phyloP scores from a whole-genome alignment of 257 asterid species.

The Fraxinus anomala region DNA sequence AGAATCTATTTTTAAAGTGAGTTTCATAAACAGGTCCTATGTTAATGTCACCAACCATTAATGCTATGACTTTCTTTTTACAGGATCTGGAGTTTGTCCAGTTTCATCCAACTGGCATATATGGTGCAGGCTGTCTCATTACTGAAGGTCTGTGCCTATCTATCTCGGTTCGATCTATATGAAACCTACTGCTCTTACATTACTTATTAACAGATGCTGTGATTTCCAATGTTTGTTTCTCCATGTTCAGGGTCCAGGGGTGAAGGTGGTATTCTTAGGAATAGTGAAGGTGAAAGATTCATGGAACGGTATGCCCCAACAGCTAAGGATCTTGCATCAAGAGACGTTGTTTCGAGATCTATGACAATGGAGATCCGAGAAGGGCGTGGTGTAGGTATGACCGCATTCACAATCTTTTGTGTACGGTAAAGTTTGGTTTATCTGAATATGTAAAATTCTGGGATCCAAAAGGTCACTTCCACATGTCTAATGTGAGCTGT shows the following conservation, averaged over 20 bases:
- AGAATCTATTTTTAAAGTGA: neutral
- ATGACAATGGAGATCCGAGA: slow-evolving; percentile 99
- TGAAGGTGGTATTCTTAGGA: slow-evolving; percentile 98
- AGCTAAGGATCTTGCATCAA: slow-evolving; percentile 98
- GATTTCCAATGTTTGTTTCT: neutral
- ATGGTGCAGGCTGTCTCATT: slow-evolving; percentile 98
- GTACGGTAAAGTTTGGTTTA: slow-evolving; percentile 17
- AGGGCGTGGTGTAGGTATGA: slow-evolving; percentile 98
- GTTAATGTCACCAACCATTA: slow-evolving; percentile 19
- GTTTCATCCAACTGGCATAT: slow-evolving; percentile 97
- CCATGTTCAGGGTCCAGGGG: slow-evolving; percentile 84
- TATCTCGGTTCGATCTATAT: slow-evolving; percentile 4
- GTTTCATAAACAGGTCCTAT: neutral
- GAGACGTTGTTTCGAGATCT: slow-evolving; percentile 97
- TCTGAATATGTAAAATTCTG: neutral
- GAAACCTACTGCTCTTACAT: slow-evolving; percentile 7
- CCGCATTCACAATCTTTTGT: neutral
- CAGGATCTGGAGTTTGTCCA: slow-evolving; percentile 99
- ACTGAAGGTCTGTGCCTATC: slow-evolving; percentile 69
- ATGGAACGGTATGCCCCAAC: slow-evolving; percentile 99
- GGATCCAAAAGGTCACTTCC: neutral
- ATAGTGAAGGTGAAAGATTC: slow-evolving; percentile 98
- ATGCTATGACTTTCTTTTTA: slow-evolving; percentile 18
- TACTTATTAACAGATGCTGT: neutral
- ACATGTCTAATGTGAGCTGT: neutral